Conservation (phyloP, 441 rosid species). For the Jatropha podagrica region DNA sequence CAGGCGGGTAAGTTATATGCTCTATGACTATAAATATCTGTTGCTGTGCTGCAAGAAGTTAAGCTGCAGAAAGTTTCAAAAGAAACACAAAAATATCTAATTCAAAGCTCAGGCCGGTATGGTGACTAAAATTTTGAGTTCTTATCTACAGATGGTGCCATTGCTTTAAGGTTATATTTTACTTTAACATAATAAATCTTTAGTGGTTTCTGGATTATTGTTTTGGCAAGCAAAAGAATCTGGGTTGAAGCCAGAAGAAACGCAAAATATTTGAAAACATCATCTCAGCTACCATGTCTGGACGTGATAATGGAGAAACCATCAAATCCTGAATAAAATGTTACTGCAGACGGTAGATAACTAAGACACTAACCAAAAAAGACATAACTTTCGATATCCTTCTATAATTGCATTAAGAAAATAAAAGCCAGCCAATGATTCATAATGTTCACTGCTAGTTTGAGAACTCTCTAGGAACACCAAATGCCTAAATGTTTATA, state of each 20-base stretch:
- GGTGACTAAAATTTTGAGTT: background rate
- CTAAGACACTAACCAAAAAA: background rate
- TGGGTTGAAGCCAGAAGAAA: background rate
- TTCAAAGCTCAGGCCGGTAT: background rate
- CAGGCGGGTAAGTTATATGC: background rate
- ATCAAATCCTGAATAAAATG: background rate
- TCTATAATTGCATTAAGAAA: background rate
- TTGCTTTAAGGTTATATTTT: background rate
- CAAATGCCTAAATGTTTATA: constrained; percentile 25
- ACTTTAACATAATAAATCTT: no score
- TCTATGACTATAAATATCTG: background rate
- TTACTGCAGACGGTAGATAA: background rate
- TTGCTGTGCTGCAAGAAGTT: background rate
- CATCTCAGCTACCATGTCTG: background rate
- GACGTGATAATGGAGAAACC: background rate
- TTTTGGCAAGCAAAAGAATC: background rate
- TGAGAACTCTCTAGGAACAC: background rate
- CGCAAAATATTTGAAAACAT: background rate
- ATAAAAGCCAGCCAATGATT: background rate
- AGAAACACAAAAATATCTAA: background rate
- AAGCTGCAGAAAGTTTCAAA: no score
- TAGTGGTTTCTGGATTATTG: background rate
- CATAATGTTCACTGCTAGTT: background rate
- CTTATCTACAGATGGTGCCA: background rate
- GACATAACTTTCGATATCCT: background rate